Evolutionary conservation across 2,329 filamentous ascomycete genomes (phyloP).

Genomic region (Plenodomus lindquistii): DNA sequence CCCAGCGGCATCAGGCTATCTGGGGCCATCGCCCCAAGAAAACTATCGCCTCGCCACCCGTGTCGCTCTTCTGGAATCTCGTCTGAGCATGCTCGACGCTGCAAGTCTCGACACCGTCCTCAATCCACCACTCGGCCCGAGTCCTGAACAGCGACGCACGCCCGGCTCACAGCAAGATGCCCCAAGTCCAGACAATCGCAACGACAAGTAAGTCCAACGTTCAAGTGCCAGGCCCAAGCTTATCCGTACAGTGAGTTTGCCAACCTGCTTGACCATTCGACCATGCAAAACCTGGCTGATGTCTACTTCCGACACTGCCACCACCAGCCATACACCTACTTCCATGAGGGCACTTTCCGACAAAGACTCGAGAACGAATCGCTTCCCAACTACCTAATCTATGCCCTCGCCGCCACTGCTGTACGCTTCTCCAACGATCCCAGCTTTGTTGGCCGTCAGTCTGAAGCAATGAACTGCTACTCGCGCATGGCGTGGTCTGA

Average conservation of each 20-base stretch:
- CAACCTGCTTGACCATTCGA: not conserved
- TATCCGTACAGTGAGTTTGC: not conserved
- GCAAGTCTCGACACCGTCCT: not conserved
- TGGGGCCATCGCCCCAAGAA: not conserved
- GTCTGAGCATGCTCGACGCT: slow-evolving; percentile 3
- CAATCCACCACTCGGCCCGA: not conserved
- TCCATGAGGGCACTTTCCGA: slow-evolving; percentile 43
- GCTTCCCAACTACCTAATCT: slow-evolving; percentile 35
- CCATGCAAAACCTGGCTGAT: slow-evolving; percentile 11
- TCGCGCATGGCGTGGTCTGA: slow-evolving; percentile 40
- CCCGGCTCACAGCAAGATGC: not conserved
- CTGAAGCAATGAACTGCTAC: slow-evolving; percentile 31
- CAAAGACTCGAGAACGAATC: slow-evolving; percentile 22
- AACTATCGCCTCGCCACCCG: slow-evolving; percentile 3
- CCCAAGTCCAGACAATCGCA: not conserved
- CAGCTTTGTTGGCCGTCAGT: slow-evolving; percentile 27
- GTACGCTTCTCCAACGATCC: slow-evolving; percentile 36
- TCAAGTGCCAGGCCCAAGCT: not conserved
- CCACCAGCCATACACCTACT: slow-evolving; percentile 47
- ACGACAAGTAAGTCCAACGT: not conserved
- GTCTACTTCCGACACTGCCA: slow-evolving; percentile 43
- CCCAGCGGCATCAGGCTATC: not conserved
- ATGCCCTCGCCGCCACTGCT: slow-evolving; percentile 40
- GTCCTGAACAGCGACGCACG: not conserved
- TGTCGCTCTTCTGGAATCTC: slow-evolving; percentile 5